phyloP scores from a whole-genome alignment of 805 yeast genomes.

The Ogataea sp. region DNA sequence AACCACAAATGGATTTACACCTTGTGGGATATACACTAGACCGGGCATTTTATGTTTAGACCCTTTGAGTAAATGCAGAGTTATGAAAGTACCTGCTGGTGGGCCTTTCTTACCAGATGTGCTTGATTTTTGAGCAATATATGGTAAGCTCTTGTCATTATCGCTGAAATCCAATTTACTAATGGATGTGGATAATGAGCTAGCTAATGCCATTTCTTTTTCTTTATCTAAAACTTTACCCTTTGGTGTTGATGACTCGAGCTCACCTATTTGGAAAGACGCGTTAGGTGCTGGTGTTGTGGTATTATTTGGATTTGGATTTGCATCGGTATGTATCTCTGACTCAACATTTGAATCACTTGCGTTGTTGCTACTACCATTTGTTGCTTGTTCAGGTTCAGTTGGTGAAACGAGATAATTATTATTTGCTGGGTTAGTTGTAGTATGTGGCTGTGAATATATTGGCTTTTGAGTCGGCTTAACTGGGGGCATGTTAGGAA shows the following conservation, averaged over 20 bases:
- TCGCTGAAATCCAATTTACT: background rate
- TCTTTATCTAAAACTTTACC: background rate
- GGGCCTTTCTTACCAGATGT: too few species aligned
- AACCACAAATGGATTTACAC: constrained; percentile 55
- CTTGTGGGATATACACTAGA: constrained; percentile 57
- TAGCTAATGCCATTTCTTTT: background rate
- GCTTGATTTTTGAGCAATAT: background rate
- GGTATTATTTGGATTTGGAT: background rate
- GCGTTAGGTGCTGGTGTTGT: background rate
- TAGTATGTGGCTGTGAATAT: background rate
- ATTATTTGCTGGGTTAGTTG: constrained; percentile 7
- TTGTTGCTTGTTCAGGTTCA: too few species aligned
- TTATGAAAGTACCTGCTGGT: constrained; percentile 57
- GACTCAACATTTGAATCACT: too few species aligned
- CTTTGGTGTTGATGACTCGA: background rate
- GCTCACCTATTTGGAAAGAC: background rate
- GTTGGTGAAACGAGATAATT: too few species aligned
- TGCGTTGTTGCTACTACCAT: too few species aligned
- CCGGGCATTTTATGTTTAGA: constrained; percentile 20
- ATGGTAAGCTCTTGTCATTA: background rate
- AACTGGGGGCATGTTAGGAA: constrained; percentile 6
- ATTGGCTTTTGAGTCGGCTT: background rate
- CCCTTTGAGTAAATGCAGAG: constrained; percentile 42
- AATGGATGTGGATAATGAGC: background rate
- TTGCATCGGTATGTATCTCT: too few species aligned